Base-by-base conservation (phyloP, 768 basidiomycete species). In the Suillus subluteus region DNA sequence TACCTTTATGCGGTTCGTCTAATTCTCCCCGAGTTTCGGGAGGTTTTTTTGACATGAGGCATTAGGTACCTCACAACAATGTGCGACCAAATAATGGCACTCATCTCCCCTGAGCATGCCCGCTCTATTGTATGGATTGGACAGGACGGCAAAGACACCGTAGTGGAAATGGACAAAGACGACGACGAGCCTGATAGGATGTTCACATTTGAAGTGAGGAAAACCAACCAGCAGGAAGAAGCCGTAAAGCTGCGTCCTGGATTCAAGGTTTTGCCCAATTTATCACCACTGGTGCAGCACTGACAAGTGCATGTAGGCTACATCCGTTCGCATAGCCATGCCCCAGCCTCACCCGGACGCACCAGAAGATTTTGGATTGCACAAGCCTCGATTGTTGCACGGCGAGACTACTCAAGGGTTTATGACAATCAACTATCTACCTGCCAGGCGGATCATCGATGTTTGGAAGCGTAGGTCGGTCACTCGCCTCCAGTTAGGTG, bases 31-130 rank as follows among this genome's bases (percentile, higher is more conserved):
- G 54, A 35, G 41, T 37, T 37, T n/a, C 12, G 3, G 12, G 3
- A 15, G n/a, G 3, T 38, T 37, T 38, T 37, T 12, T 58, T 62
- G 13, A 62, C 55, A 50, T 3, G 23, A n/a, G 12, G 0, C 5
- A 32, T 11, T 46, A 89, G 88, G 59, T 89, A 89, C 68, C 81
- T 89, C 13, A 86, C 81, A 2, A 87, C 87, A 74, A 79, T 88
- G 44, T 76, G 83, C 15, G 87, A 89, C 67, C 88, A 89, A 72
- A 71, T 85, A 2, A 71, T 84, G 0, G 83, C 82, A 35, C 71
- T 88, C 41, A 72, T 88, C n/a, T 86, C 87, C 4, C 70, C 81
- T 0, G 80, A 83, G 18, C 83, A 88, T 55, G 78, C 83, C 0
- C 68, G 75, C 43, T 72, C 79, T 2, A 77, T 89, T 56, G 72